Base-by-base conservation (phyloP, 1,139 yeast genomes). In the Cylindricascospora bacillispora region DNA sequence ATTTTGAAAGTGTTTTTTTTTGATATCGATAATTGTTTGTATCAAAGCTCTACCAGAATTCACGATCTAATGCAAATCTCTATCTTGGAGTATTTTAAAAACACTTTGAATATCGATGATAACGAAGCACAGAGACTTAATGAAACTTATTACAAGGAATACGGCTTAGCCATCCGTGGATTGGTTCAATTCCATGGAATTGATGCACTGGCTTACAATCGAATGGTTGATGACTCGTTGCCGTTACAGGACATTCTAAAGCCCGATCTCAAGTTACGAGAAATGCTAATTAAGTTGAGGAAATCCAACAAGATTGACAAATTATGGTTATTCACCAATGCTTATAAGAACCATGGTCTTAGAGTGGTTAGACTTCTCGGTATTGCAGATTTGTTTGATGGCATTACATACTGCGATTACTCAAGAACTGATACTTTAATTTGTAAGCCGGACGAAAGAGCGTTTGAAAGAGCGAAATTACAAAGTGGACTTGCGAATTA, bases 121-220 rank as follows among this genome's bases (percentile, higher is more conserved):
- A 76, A 75, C 32, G 83, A 77, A 10, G 97, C 97, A 1, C 70
- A 65, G 31, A 49, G 62, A 18, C 63, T 89, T 33, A 93, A 83
- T 46, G 61, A 63, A 49, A 65, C 67, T 39, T 89, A 89, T 59
- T 89, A 86, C 54, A 69, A 70, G 42, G 79, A 80, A 25, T 89
- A 85, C 47, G 98, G 98, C 1, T 65, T 89, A 38, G 95, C 97
- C 0, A 67, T 89, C 29, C 94, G 85, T 52, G 98, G 98, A 0
- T 61, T 83, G 27, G 93, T 85, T 4, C 65, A 83, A 47, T 70
- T 73, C 51, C 86, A 83, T 49, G 70, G 73, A 37, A 81, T 85
- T 15, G 83, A 89, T 50, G 95, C 95, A 4, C 53, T 86, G 54
- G 86, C 80, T 40, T 89, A 86, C 57, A 89, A 89, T 54, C 61